These are phyloP conservation scores for Macrolepiota albuminosa DNA, from an alignment of 768 basidiomycete genomes.

Conservation along the genomic window DNA sequence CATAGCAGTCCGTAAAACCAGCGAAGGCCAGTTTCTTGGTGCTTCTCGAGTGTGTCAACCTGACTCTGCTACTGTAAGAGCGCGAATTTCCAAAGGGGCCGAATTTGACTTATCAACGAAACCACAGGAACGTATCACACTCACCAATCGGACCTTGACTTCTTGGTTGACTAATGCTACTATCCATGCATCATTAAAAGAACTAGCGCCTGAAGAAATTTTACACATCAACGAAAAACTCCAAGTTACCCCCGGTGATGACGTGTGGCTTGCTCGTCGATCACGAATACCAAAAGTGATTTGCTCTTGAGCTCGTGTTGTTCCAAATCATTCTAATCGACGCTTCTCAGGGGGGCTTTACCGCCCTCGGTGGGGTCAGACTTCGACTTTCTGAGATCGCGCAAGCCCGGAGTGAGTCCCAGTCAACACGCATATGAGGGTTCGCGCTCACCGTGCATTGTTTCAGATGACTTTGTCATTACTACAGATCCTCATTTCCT, in stretches of 20 bases:
- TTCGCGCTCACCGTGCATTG: constrained; percentile 10
- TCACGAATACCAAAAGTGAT: constrained; percentile 48
- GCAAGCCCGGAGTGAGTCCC: constrained; percentile 50
- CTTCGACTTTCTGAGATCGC: constrained; percentile 64
- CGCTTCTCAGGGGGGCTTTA: constrained; percentile 73
- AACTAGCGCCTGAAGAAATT: constrained; percentile 19
- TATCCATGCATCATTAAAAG: constrained; percentile 15
- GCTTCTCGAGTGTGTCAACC: constrained; percentile 32
- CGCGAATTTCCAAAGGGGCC: not conserved
- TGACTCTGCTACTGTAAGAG: constrained; percentile 26
- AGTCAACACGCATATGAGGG: constrained; percentile 1
- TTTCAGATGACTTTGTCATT: constrained; percentile 52
- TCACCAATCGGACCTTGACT: constrained; percentile 40
- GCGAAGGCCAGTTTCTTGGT: constrained; percentile 35
- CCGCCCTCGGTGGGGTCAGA: constrained; percentile 68
- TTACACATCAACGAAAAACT: constrained; percentile 36
- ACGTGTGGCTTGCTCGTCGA: constrained; percentile 55
- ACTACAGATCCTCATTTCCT: constrained; percentile 72
- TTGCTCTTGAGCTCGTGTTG: constrained; percentile 7
- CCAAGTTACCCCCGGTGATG: constrained; percentile 44
- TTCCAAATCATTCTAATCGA: constrained; percentile 17
- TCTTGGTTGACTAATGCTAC: constrained; percentile 42
- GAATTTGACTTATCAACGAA: constrained; percentile 12
- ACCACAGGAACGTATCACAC: constrained; percentile 42
- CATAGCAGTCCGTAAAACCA: constrained; percentile 38